Conservation (phyloP, 2,329 filamentous ascomycete genomes). For the Fusarium bulbicola region DNA sequence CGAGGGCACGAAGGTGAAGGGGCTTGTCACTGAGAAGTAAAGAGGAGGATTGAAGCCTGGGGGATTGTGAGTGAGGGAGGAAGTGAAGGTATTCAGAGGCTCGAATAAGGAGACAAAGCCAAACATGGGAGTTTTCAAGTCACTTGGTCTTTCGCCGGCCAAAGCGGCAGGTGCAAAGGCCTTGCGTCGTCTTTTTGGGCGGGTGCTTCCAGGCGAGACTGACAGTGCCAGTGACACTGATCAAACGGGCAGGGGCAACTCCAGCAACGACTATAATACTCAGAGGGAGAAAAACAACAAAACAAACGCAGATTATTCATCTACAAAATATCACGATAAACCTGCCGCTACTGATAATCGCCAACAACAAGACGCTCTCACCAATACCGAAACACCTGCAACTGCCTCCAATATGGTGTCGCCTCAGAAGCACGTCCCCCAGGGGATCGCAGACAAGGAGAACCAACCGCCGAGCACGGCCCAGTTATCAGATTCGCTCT, state of each 20-base stretch:
- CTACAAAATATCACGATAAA: background rate
- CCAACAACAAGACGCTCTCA: background rate
- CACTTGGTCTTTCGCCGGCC: slow-evolving; percentile 44
- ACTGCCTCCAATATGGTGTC: slow-evolving; percentile 33
- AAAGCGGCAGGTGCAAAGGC: slow-evolving; percentile 43
- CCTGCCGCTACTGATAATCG: background rate
- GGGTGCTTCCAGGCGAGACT: slow-evolving; percentile 38
- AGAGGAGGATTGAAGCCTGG: background rate
- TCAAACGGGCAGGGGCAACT: slow-evolving; percentile 23
- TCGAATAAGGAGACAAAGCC: background rate
- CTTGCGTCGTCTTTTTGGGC: slow-evolving; percentile 46
- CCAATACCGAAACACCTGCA: slow-evolving; percentile 1
- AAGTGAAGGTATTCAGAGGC: background rate
- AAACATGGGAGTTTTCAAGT: slow-evolving; percentile 44
- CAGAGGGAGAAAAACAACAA: slow-evolving; percentile 1
- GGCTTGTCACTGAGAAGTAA: background rate
- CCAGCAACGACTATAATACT: slow-evolving; percentile 10
- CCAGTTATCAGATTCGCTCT: slow-evolving; percentile 21
- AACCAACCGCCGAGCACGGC: slow-evolving; percentile 37
- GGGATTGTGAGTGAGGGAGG: background rate
- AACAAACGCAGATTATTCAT: background rate
- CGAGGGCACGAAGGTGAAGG: background rate
- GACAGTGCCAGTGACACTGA: slow-evolving; percentile 27
- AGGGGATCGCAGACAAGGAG: slow-evolving; percentile 42
- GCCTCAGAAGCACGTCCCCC: background rate